phyloP scores from a whole-genome alignment of 2,329 filamentous ascomycete genomes.

The Penicillium sp. region DNA sequence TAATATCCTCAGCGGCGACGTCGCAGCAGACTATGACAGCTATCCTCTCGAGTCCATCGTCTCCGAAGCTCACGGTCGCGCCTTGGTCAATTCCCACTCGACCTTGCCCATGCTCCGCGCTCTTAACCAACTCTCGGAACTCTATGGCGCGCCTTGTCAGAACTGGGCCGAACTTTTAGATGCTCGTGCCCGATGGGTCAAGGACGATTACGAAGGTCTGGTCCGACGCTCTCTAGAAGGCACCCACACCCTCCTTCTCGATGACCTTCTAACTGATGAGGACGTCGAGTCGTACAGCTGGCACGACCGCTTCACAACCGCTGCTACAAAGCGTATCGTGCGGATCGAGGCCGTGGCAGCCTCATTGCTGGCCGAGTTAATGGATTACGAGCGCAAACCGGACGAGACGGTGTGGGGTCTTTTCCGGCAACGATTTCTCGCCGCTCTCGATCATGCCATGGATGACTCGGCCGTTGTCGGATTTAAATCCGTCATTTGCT shows the following conservation, averaged over 20 bases:
- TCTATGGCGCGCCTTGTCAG: constrained; percentile 64
- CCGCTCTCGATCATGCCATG: constrained; percentile 60
- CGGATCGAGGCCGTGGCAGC: constrained; percentile 76
- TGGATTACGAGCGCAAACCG: constrained; percentile 36
- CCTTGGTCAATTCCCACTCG: constrained; percentile 64
- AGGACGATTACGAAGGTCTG: constrained; percentile 60
- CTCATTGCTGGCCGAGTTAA: constrained; percentile 59
- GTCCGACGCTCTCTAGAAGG: constrained; percentile 69
- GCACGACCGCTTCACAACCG: constrained; percentile 68
- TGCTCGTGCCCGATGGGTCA: constrained; percentile 53
- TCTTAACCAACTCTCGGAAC: constrained; percentile 66
- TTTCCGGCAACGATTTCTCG: constrained; percentile 36
- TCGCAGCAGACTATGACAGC: constrained; percentile 36
- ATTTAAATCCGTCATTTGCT: constrained; percentile 85
- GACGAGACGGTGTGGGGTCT: constrained; percentile 30
- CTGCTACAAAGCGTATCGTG: constrained; percentile 72
- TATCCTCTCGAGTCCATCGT: constrained; percentile 66
- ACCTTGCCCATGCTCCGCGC: constrained; percentile 73
- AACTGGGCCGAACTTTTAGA: constrained; percentile 63
- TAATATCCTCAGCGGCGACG: constrained; percentile 43
- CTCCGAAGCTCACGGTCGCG: constrained; percentile 72
- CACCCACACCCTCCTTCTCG: constrained; percentile 75
- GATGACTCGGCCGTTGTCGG: constrained; percentile 71
- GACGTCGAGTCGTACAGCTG: constrained; percentile 64
- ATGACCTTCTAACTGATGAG: constrained; percentile 69